Base-by-base conservation (phyloP, 805 yeast genomes). In the Pichia kluyveri region DNA sequence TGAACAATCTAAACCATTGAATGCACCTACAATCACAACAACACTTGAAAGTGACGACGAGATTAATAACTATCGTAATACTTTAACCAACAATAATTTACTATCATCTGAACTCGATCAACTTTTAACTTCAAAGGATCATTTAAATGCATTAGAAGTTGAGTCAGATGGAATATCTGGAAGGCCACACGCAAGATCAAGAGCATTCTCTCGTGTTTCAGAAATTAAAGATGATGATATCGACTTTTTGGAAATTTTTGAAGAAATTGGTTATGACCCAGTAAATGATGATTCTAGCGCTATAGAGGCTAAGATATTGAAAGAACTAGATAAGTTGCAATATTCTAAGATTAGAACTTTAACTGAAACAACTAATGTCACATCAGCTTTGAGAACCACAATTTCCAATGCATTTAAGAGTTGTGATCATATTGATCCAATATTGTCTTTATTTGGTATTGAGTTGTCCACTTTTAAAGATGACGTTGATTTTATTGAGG, bases 191-290 rank as follows among this genome's bases (percentile, higher is more conserved):
- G 44, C 61, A 1, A 53, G 66, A 47, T 58, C 66, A 0, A 53
- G 68, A 44, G 63, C 68, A 1, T 60, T 61, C 40, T 62, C 65
- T 36, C 54, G 67, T 36, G 57, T 55, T 2, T 56, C 56, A 4
- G 53, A 54, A 8, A 49, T 47, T n/a, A 51, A 50, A 11, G 52
- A 48, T 26, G 79, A 37, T 17, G 38, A 37, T n/a, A 8, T 37
- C 2, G 37, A 73, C 47, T 59, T 75, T 31, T 83, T 80, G 43
- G 95, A 86, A 51, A 63, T 87, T 14, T 75, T 90, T 49, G 86
- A 83, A 30, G 91, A 86, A 51, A 73, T 89, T 23, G 79, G 81
- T 32, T 91, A 96, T 93, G 75, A 76, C 30, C 74, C 82, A 2
- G 48, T 51, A 6, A 66, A 71, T 6, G 95, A 85, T 58, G 83